Evolutionary conservation across 2,329 filamentous ascomycete species (phyloP), one percentile per base, ranked within the genome.

Genomic region (Apiospora arundinis): DNA sequence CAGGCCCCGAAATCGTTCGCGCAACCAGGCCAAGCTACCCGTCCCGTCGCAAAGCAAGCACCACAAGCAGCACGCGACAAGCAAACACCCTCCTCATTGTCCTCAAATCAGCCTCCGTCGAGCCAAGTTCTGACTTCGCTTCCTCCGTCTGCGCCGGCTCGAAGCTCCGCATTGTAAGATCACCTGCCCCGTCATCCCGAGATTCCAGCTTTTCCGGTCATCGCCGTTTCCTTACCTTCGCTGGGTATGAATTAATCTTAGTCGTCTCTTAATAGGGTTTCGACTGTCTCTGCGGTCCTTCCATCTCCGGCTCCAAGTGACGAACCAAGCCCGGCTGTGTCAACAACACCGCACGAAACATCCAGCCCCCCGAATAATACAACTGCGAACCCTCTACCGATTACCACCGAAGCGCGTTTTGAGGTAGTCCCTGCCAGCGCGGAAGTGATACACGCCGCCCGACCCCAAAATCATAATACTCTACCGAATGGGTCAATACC

Each of bases 291-390:
- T 52, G 73, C 71, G 71, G 82, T 88, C 25, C 84, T 92, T 68
- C 89, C 90, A 8, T 92, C 91, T 18, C 90, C 91, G 44, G 86
- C 90, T 16, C 86, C 88, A 14, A 92, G 89, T 77, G 88, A 92
- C 74, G 89, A 91, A 73, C 82, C 84, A 21, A 89, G 87, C 76
- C 87, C 87, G 32, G 78, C 79, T 73, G 72, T 81, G 71, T 46
- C 65, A 25, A 77, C 81, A 72, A 79, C 75, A 70, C 68, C 78
- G 74, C 72, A 76, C 77, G 78, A 83, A 32, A 23, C 70, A 21
- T 49, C 42, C 72, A 82, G 81, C 76, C 77, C 84, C 73, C 75
- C 44, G n/a, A 60, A 37, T 68, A 46, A 25, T 46, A n/a, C 28
- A 12, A n/a, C 40, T 45, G 25, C 65, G 52, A 70, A 56, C 52